phyloP scores from a whole-genome alignment of 148 eudicot genomes.

The Camellia japonica region DNA sequence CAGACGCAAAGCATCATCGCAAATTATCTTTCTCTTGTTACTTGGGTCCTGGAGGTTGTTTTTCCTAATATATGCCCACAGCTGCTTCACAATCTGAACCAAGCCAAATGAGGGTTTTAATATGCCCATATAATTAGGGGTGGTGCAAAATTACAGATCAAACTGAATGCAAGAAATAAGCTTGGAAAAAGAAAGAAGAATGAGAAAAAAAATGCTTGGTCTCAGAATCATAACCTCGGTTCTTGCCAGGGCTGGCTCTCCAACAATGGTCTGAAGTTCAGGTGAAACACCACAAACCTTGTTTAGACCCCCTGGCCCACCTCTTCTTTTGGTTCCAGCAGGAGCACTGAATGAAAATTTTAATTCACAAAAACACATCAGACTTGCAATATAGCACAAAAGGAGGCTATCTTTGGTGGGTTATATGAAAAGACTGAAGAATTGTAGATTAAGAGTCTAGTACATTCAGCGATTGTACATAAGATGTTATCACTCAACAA shows the following conservation, averaged over 20 bases:
- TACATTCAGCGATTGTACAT: background rate
- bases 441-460: background rate
- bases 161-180: constrained; percentile 3
- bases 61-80: constrained; percentile 95
- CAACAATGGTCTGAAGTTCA: constrained; percentile 78
- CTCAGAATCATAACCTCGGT: constrained; percentile 56
- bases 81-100: constrained; percentile 88
- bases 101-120: background rate
- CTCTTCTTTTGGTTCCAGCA: constrained; percentile 68
- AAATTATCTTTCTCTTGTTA: constrained; percentile 76
- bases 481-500: background rate
- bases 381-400: background rate
- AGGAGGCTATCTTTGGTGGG: background rate
- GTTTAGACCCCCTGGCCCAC: constrained; percentile 88
- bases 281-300: constrained; percentile 90
- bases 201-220: background rate
- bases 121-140: background rate
- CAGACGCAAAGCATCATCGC: constrained; percentile 59
- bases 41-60: constrained; percentile 96
- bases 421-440: background rate
- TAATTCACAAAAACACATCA: background rate
- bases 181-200: background rate
- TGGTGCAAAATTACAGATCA: constrained; percentile 2
- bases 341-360: constrained; percentile 42
- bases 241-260: constrained; percentile 80